Base-by-base conservation (phyloP, 179 eudicot species). In the Drosera spatulata region DNA sequence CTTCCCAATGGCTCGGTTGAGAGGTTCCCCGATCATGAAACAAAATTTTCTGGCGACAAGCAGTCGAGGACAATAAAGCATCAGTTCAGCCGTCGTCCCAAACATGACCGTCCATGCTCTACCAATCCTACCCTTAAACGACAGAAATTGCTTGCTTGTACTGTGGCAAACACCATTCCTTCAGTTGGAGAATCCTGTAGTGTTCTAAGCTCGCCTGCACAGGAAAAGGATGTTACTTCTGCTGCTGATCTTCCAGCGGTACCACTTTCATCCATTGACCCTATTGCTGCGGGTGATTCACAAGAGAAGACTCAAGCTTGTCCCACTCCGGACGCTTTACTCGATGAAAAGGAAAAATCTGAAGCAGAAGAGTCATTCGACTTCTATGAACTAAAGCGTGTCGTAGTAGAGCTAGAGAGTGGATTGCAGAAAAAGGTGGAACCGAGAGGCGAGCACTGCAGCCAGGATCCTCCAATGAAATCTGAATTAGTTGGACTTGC, bases 151-250 rank as follows among this genome's bases (percentile, higher is more conserved):
- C 45, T 67, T 60, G 66, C 76, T 56, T 67, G 68, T 69, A 46
- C 51, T n/a, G 70, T 71, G 42, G 61, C 56, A 1, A 79, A 75
- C 55, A 65, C 64, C 2, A 60, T 59, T 14, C 1, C 37, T 5
- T 47, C 10, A 46, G 6, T 5, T 50, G 40, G 14, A 55, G 33
- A 53, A 10, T 7, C 50, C 6, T 3, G 41, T 41, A 68, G 42
- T 55, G 75, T 74, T 22, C 61, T 71, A 64, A 71, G 82, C 72
- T 74, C 74, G 52, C 82, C 82, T 7, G 77, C 78, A 62, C 49
- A 39, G 53, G 48, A 7, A 13, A 63, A 37, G 59, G 71, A 67
- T 51, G 48, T 42, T 47, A 52, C 62, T 41, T 67, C 80, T 41
- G 61, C 65, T 42, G 52, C 50, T 50, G 57, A 62, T 58, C 68